Percentiles rank a stretch among this genome's conserved stretches.
phyloP scores from a whole-genome alignment of 805 yeast species.

The Nakazawaea holstii region DNA sequence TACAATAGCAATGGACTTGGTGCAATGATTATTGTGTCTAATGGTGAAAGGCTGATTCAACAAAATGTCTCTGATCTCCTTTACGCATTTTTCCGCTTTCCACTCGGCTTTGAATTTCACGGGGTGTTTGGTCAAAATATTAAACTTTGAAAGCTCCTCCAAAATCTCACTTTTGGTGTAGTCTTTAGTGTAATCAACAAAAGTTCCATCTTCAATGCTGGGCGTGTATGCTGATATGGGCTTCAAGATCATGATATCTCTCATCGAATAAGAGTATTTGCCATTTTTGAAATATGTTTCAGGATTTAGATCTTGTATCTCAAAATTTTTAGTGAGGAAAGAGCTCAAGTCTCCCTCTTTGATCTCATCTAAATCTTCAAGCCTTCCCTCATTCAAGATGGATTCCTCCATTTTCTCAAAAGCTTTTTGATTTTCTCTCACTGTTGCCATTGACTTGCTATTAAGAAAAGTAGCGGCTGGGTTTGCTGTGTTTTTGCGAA shows the following conservation, averaged over 20 bases:
- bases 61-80: slow-evolving; percentile 20
- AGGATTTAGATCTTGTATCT: not conserved
- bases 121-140: not conserved
- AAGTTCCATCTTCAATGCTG: not conserved
- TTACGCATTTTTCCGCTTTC: not conserved
- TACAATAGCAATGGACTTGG: slow-evolving; percentile 23
- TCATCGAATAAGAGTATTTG: not conserved
- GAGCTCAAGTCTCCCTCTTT: not conserved
- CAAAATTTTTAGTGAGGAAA: not conserved
- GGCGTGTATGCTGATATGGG: not conserved
- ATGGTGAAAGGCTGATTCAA: slow-evolving; percentile 15
- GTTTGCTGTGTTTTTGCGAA: too few relatives aligned
- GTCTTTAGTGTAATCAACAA: not conserved
- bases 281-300: not conserved
- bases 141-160: not conserved
- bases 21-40: slow-evolving; percentile 16
- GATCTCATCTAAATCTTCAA: not conserved
- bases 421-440: not conserved
- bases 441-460: not conserved
- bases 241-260: not conserved
- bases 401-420: not conserved
- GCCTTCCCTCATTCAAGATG: not conserved
- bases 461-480: too few relatives aligned
- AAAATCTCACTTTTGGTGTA: not conserved
- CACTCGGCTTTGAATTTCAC: not conserved